Conservation (phyloP, 257 asterid species). For the Fraxinus cuspidata region DNA sequence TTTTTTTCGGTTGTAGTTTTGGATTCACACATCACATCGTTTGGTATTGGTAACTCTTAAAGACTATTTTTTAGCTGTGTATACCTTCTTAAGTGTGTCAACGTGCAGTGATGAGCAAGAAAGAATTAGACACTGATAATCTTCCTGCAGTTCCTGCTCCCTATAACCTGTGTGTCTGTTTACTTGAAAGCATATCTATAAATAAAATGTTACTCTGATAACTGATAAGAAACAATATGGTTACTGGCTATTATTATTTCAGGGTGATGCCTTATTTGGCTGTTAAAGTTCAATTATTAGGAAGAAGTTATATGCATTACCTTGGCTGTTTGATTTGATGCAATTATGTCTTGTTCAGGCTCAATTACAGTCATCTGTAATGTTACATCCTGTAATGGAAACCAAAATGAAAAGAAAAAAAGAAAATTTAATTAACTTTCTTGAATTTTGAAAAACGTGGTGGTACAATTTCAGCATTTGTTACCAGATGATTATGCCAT, state of each 20-base stretch:
- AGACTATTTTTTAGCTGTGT: not conserved
- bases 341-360: not conserved
- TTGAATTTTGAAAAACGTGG: not conserved
- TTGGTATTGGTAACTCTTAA: not conserved
- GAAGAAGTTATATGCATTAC: not conserved
- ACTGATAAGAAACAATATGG: slow-evolving; percentile 16
- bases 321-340: slow-evolving; percentile 7
- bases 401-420: not conserved
- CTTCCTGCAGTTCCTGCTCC: not conserved
- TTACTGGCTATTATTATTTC: not conserved
- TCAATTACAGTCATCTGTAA: not conserved
- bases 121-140: not conserved
- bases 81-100: not conserved
- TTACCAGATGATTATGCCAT: not conserved
- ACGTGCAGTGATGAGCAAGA: slow-evolving; percentile 11
- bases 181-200: slow-evolving; percentile 4
- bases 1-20: not conserved
- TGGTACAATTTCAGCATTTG: not conserved
- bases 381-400: not conserved
- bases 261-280: not conserved
- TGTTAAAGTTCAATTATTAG: slow-evolving; percentile 2
- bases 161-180: not conserved
- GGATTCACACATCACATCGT: not conserved
- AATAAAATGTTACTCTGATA: slow-evolving; percentile 14
- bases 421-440: not conserved